A percentile compares a stretch with the other conserved stretches of the same genome.
Conservation (phyloP, 2,329 filamentous ascomycete species). For the Xylariaceae sp. region DNA sequence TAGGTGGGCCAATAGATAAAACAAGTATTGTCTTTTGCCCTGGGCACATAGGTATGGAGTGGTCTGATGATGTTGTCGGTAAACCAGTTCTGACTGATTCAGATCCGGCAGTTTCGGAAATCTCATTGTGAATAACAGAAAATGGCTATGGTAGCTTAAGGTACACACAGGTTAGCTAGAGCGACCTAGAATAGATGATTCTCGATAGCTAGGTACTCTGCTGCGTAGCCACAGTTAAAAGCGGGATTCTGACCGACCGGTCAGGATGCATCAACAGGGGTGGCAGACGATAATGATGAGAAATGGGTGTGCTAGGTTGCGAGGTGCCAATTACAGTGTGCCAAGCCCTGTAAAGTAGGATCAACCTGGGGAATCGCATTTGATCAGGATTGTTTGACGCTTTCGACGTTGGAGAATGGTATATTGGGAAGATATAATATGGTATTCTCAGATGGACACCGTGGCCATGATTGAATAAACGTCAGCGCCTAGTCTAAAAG, state of each 20-base stretch:
- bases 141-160: conserved; percentile 9
- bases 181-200: no score
- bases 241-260: conserved; percentile 24
- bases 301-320: background rate
- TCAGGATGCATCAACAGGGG: conserved; percentile 23
- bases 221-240: no score
- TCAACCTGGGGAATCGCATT: conserved; percentile 18
- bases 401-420: conserved; percentile 18
- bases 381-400: conserved; percentile 21
- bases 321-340: conserved; percentile 13
- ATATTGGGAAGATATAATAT: background rate
- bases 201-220: no score
- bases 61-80: conserved; percentile 2
- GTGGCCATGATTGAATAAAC: background rate
- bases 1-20: no score
- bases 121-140: conserved; percentile 10
- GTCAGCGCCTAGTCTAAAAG: no score
- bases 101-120: conserved; percentile 11
- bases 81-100: background rate
- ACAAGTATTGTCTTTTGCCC: no score
- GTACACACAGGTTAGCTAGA: no score
- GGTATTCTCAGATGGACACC: background rate
- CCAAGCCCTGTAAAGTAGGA: conserved; percentile 23
- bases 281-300: conserved; percentile 1
- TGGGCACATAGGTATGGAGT: background rate